phyloP scores from a whole-genome alignment of 805 yeast species.

The Candida xiaguanensis region DNA sequence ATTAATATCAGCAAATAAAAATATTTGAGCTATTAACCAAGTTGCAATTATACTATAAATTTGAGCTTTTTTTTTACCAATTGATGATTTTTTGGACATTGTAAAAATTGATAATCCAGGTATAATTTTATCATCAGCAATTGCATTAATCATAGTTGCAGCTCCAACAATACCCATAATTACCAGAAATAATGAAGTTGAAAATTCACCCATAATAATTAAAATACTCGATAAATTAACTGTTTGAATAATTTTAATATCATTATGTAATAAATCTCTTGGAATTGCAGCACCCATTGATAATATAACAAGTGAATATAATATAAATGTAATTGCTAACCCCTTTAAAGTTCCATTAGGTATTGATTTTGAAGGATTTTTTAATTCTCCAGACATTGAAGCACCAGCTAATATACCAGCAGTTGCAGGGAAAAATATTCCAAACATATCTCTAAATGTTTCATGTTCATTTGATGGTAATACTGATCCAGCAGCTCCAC shows the following conservation, averaged over 20 bases:
- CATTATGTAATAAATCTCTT: slow-evolving; percentile 68
- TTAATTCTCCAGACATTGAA: slow-evolving; percentile 93
- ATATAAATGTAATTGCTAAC: slow-evolving; percentile 65
- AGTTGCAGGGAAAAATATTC: slow-evolving; percentile 96
- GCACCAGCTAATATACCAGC: slow-evolving; percentile 99
- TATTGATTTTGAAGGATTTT: slow-evolving; percentile 80
- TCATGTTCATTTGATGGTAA: slow-evolving; percentile 48
- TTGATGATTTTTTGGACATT: slow-evolving; percentile 36
- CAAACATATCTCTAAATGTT: slow-evolving; percentile 82
- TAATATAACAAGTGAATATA: slow-evolving; percentile 77
- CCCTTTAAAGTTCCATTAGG: slow-evolving; percentile 95
- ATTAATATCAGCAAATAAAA: slow-evolving; percentile 85
- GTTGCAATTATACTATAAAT: slow-evolving; percentile 65
- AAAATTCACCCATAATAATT: slow-evolving; percentile 82
- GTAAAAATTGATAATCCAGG: slow-evolving; percentile 67
- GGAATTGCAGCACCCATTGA: slow-evolving; percentile 81
- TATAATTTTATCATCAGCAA: slow-evolving; percentile 81
- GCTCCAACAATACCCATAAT: slow-evolving; percentile 97
- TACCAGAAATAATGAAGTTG: slow-evolving; percentile 88
- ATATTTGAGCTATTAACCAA: slow-evolving; percentile 79
- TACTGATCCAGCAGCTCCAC: slow-evolving; percentile 90
- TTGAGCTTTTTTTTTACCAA: slow-evolving; percentile 50
- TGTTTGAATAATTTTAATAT: slow-evolving; percentile 82
- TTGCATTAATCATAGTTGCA: slow-evolving; percentile 85
- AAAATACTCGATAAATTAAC: slow-evolving; percentile 65